Percentiles rank a stretch among this genome's conserved stretches.
Evolutionary conservation across 2,329 filamentous ascomycete genomes (phyloP).

Genomic region (Sarocladium kiliense): DNA sequence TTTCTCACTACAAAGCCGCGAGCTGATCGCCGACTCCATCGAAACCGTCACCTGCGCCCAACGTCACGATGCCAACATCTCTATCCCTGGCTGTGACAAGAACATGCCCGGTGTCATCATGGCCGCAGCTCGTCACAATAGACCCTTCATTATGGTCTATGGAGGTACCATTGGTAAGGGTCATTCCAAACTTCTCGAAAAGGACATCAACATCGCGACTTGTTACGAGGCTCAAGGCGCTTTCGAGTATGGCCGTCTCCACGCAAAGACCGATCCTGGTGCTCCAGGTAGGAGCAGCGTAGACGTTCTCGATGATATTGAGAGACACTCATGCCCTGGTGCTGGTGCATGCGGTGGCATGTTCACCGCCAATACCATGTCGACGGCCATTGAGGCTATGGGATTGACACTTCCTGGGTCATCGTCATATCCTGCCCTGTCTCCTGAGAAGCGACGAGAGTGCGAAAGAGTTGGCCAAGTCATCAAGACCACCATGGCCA

Average conservation of each 20-base stretch:
- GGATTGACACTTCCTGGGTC: conserved; percentile 82
- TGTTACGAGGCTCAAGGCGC: conserved; percentile 87
- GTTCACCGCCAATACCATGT: conserved; percentile 95
- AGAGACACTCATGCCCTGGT: conserved; percentile 64
- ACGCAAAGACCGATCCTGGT: conserved; percentile 59
- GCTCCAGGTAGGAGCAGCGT: conserved; percentile 62
- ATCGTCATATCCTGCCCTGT: conserved; percentile 74
- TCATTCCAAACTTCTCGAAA: conserved; percentile 70
- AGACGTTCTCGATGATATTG: conserved; percentile 80
- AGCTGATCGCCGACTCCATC: conserved; percentile 91
- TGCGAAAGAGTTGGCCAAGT: conserved; percentile 75
- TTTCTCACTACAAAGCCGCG: conserved; percentile 83
- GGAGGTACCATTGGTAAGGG: conserved; percentile 87
- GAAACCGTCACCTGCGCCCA: conserved; percentile 91
- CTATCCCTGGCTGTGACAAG: conserved; percentile 93
- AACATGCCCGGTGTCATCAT: conserved; percentile 95
- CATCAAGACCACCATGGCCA: conserved; percentile 74
- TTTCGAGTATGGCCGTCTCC: conserved; percentile 70
- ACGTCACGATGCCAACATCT: conserved; percentile 87
- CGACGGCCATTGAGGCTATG: conserved; percentile 87
- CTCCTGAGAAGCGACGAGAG: conserved; percentile 80
- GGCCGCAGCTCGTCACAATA: conserved; percentile 85
- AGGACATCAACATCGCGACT: conserved; percentile 80
- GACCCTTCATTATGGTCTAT: conserved; percentile 93
- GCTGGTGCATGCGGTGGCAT: conserved; percentile 74